A percentile compares a stretch with the other conserved stretches of the same genome.
These are phyloP conservation scores for Trypanosoma lewisi DNA, from an alignment of 208 protist genomes.

Conservation along the genomic window DNA sequence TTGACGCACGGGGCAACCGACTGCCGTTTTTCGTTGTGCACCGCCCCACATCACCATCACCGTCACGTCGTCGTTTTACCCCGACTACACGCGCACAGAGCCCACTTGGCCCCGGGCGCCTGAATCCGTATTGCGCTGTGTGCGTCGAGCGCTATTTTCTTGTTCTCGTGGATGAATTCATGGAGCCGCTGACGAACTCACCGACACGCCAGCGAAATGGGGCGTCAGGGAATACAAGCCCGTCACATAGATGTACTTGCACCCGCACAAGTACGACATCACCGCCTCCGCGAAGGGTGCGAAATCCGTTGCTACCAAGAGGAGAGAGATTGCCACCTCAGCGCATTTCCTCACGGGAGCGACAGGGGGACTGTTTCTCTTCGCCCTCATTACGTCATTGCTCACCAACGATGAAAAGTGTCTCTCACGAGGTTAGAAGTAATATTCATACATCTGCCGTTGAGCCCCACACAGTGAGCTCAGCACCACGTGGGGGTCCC, in stretches of 20 bases:
- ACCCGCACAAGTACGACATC: background rate
- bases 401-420: background rate
- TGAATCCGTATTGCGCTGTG: slow-evolving; percentile 83
- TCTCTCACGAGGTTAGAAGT: background rate
- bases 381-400: background rate
- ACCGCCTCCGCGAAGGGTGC: background rate
- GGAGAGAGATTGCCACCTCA: background rate
- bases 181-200: slow-evolving; percentile 41
- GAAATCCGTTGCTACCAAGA: background rate
- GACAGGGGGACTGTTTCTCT: background rate
- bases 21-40: slow-evolving; percentile 29
- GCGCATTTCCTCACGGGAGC: background rate
- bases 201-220: slow-evolving; percentile 32
- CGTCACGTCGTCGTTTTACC: background rate
- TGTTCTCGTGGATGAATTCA: slow-evolving; percentile 64
- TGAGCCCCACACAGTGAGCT: background rate
- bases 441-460: background rate
- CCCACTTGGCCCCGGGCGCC: slow-evolving; percentile 58
- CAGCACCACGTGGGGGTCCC: background rate
- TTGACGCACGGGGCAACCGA: slow-evolving; percentile 4
- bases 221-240: slow-evolving; percentile 44
- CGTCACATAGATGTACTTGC: slow-evolving; percentile 34
- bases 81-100: slow-evolving; percentile 21
- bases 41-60: background rate
- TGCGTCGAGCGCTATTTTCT: slow-evolving; percentile 75